Base-by-base conservation (phyloP, 2,329 filamentous ascomycete species). In the Xylariaceae sp. region DNA sequence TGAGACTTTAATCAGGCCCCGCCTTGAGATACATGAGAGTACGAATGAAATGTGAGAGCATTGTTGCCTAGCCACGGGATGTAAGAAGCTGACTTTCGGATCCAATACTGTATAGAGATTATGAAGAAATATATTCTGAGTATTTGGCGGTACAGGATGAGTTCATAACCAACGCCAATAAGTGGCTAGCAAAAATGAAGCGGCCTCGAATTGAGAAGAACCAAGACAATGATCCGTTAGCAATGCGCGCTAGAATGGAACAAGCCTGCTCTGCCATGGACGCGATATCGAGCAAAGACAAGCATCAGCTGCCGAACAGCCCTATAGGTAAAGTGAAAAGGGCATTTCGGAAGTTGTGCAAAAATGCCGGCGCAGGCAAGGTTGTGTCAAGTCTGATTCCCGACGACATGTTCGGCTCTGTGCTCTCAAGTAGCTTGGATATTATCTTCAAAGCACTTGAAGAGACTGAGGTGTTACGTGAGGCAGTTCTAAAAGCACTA, bases 371-470 rank as follows among this genome's bases (percentile, higher is more conserved):
- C 10, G 35, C 19, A n/a, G 45, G 45, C 40, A 36, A 39, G 27
- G 23, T 40, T 2, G 38, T 44, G 22, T 21, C 35, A 10, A 22
- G 22, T 8, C 23, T 49, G 3, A 37, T 47, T 6, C 47, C 39
- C 6, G 21, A 34, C 21, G 44, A 49, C 43, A 34, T 20, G 37
- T 37, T 16, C 25, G 33, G 42, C 3, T 42, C 38, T 4, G 22
- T 46, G 2, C 23, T 49, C 6, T 37, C 27, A 22, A 37, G 47
- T 25, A 39, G 44, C 16, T 23, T 49, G 3, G 40, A 43, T 8
- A 27, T 49, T 16, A 27, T 44, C 10, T 47, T 43, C 22, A 43
- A 6, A 19, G 44, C 39, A 10, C 43, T 49, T 21, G 34, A 49
- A 37, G 22, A 40, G 19, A 43, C 43, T 6, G 39, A 22, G 5